phyloP scores from a whole-genome alignment of 176 grass and related monocot species.

The Alopecurus myosuroides region DNA sequence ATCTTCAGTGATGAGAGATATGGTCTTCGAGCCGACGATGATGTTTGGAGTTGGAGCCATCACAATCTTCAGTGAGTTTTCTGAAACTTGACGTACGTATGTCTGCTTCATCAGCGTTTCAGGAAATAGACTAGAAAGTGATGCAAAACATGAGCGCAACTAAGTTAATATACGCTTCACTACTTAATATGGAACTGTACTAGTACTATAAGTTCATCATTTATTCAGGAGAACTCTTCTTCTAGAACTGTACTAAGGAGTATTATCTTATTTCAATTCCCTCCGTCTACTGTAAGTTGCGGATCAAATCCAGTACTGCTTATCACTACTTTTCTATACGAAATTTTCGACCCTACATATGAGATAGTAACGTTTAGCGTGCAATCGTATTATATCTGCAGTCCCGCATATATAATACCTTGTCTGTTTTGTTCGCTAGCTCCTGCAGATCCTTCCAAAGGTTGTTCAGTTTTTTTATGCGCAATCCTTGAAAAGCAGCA shows the following conservation, averaged over 20 bases:
- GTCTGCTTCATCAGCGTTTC: constrained; percentile 1
- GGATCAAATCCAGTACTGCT: no score
- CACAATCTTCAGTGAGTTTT: not conserved
- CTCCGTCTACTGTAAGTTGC: no score
- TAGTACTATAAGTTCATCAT: no score
- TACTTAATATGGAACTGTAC: not conserved
- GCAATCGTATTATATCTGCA: not conserved
- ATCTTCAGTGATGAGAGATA: constrained; percentile 54
- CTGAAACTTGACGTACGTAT: not conserved
- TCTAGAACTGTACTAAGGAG: not conserved
- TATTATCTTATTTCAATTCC: no score
- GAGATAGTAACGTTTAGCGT: no score
- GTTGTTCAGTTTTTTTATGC: not conserved
- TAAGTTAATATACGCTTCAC: not conserved
- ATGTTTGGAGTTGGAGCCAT: constrained; percentile 18
- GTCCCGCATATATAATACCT: not conserved
- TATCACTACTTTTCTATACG: no score
- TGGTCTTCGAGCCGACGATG: constrained; percentile 22
- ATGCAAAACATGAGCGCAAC: not conserved
- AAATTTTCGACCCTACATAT: not conserved
- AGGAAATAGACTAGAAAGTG: not conserved
- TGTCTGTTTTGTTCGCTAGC: not conserved
- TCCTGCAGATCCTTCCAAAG: not conserved
- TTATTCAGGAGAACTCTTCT: not conserved
- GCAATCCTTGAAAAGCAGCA: not conserved